These are phyloP conservation scores for Hygrophila difformis DNA, from an alignment of 257 asterid genomes.

Conservation along the genomic window DNA sequence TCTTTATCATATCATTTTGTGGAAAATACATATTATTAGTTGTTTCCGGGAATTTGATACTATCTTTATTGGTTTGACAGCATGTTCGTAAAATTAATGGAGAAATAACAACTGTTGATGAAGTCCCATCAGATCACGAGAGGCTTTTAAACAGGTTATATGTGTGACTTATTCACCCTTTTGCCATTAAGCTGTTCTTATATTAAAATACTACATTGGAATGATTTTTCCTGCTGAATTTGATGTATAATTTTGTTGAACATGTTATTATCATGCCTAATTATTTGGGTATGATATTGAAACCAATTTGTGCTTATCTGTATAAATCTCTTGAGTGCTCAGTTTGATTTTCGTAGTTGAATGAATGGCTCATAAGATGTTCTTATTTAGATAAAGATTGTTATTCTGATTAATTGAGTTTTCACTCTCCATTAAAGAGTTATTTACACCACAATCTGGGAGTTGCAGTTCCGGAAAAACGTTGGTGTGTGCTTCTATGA, in stretches of 20 bases:
- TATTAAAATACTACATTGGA: background rate
- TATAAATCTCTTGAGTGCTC: too few species aligned
- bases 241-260: too few species aligned
- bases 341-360: too few species aligned
- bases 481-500: too few species aligned
- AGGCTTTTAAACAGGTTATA: constrained; percentile 70
- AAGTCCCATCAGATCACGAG: constrained; percentile 78
- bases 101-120: constrained; percentile 83
- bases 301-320: background rate
- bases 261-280: background rate
- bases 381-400: too few species aligned
- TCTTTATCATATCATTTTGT: background rate
- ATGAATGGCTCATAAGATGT: too few species aligned
- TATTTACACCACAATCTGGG: too few species aligned
- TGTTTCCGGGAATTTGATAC: constrained; percentile 4
- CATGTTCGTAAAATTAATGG: constrained; percentile 86
- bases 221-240: background rate
- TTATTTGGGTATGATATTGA: background rate
- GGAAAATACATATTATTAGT: background rate
- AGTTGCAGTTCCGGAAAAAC: too few species aligned
- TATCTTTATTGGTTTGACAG: constrained; percentile 31
- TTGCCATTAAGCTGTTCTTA: background rate
- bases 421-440: too few species aligned
- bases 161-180: constrained; percentile 3
- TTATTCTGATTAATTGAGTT: too few species aligned